Conservation (phyloP, 2,329 filamentous ascomycete genomes). For the Xylariomycetidae sp. region DNA sequence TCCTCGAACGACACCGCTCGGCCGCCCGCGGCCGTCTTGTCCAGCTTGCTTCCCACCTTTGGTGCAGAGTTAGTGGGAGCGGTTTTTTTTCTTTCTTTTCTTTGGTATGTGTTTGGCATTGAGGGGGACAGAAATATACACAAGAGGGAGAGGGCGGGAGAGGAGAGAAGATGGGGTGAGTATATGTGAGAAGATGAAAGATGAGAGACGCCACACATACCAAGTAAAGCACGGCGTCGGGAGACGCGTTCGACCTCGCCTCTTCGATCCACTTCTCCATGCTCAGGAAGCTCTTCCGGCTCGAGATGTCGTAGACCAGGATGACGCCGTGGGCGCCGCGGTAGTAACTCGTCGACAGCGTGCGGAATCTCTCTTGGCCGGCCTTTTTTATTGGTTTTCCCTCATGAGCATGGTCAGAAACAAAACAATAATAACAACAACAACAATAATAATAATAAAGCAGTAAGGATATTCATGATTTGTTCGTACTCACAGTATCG, state of each 20-base stretch:
- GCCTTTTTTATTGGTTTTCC: slow-evolving; percentile 33
- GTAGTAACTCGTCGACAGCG: slow-evolving; percentile 46
- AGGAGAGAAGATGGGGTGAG: background rate
- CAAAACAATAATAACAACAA: background rate
- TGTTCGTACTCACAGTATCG: slow-evolving; percentile 45
- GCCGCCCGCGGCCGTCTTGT: slow-evolving; percentile 35
- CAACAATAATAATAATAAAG: too few species aligned
- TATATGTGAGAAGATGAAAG: background rate
- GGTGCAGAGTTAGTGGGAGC: slow-evolving; percentile 6
- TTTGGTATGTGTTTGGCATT: too few species aligned
- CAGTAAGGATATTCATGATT: too few species aligned
- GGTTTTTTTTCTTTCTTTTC: too few species aligned
- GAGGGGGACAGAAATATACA: too few species aligned
- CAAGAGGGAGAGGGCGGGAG: background rate
- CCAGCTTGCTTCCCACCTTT: slow-evolving; percentile 47
- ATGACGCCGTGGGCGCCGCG: slow-evolving; percentile 46
- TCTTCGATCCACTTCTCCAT: slow-evolving; percentile 54
- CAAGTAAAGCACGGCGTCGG: slow-evolving; percentile 44
- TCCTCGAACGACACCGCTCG: slow-evolving; percentile 44
- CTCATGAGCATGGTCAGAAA: slow-evolving; percentile 1
- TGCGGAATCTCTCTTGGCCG: slow-evolving; percentile 45
- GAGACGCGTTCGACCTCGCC: slow-evolving; percentile 44
- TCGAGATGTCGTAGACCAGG: slow-evolving; percentile 46
- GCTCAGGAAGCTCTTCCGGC: slow-evolving; percentile 43
- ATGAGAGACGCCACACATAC: slow-evolving; percentile 23